Conservation (phyloP, 345 rosid genomes). For the Cardiospermum halicacabum region DNA sequence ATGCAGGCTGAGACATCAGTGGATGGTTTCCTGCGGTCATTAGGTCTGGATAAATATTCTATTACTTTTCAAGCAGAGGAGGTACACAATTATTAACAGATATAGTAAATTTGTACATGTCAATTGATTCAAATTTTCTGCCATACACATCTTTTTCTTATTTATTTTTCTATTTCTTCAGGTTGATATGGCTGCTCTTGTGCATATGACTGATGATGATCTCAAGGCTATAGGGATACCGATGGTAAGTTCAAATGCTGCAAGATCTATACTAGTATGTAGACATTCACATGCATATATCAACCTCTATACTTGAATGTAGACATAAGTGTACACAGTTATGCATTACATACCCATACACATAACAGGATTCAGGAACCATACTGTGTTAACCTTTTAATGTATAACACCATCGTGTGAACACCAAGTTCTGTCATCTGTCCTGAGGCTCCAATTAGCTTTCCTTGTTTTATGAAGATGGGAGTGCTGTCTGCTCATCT, state of each 20-base stretch:
- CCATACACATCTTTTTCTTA: not conserved
- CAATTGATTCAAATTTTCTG: conserved; percentile 1
- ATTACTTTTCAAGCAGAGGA: conserved; percentile 96
- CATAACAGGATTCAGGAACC: not conserved
- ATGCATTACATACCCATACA: not conserved
- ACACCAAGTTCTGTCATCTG: not conserved
- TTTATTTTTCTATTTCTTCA: conserved; percentile 24
- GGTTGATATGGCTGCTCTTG: conserved; percentile 97
- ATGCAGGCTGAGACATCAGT: conserved; percentile 70
- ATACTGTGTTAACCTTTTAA: not conserved
- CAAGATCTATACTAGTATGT: conserved; percentile 5
- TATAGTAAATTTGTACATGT: not conserved
- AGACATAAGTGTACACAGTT: too few species aligned
- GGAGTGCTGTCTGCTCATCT: not conserved
- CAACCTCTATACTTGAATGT: not conserved
- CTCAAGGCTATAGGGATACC: conserved; percentile 94
- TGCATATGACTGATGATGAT: conserved; percentile 95
- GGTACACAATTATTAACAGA: conserved; percentile 31
- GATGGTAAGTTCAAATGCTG: conserved; percentile 50
- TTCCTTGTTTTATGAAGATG: too few species aligned
- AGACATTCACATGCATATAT: too few species aligned
- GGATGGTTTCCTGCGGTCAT: conserved; percentile 72
- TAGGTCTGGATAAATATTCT: conserved; percentile 86
- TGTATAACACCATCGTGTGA: not conserved
- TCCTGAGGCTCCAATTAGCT: not conserved